These are phyloP conservation scores for Amoebophrya sp. DNA, from an alignment of 169 alveolate genomes.

Conservation along the genomic window DNA sequence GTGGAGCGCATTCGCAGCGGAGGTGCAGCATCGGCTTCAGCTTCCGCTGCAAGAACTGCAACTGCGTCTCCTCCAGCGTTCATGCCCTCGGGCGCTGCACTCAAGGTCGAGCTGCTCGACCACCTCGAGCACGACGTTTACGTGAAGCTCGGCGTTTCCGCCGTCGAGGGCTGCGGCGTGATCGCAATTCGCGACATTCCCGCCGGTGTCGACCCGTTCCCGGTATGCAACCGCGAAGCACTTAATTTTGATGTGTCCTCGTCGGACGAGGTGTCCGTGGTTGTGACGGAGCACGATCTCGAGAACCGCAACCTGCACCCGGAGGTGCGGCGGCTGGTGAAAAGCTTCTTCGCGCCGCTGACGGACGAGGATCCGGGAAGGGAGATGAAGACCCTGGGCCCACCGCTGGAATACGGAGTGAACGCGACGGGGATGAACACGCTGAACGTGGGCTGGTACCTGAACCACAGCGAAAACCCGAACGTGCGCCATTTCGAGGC, in stretches of 20 bases:
- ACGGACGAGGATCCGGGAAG: background rate
- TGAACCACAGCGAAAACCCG: background rate
- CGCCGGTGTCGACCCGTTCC: background rate
- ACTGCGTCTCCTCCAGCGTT: too few species aligned
- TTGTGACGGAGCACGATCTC: background rate
- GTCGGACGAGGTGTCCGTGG: background rate
- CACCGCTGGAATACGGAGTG: background rate
- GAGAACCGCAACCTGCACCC: too few species aligned
- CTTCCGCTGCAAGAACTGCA: too few species aligned
- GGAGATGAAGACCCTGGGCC: background rate
- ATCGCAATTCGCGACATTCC: background rate
- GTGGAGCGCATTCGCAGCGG: too few species aligned
- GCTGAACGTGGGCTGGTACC: background rate
- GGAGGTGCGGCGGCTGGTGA: background rate
- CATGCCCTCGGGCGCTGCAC: too few species aligned
- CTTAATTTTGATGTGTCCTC: background rate
- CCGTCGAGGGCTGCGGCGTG: background rate
- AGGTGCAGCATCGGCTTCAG: too few species aligned
- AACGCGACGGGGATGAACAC: background rate
- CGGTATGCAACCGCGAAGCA: background rate
- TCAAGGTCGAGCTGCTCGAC: too few species aligned
- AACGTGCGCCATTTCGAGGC: background rate
- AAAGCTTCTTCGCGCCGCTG: background rate
- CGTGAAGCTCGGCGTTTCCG: background rate
- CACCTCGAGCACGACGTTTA: too few species aligned